Evolutionary conservation across 345 rosid genomes (phyloP).

Genomic region (Euclidium syriacum): DNA sequence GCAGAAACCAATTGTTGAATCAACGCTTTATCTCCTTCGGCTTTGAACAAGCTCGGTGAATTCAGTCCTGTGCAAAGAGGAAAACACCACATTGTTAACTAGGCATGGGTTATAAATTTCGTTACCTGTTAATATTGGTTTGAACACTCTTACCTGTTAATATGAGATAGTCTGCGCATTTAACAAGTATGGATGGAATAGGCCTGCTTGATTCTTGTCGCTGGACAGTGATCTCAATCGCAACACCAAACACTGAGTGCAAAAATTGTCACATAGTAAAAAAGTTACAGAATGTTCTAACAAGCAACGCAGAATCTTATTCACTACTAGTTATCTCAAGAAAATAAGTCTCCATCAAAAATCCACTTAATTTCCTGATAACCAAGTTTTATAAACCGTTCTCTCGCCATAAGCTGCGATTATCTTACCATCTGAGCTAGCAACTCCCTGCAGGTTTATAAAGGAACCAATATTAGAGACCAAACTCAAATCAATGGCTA

Average conservation of each 20-base stretch:
- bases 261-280: not conserved
- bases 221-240: constrained; percentile 69
- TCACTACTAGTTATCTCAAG: constrained; percentile 1
- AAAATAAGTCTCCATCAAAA: not conserved
- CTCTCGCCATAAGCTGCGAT: not conserved
- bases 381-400: not conserved
- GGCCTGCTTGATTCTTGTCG: constrained; percentile 62
- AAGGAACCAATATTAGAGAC: constrained; percentile 23
- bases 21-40: constrained; percentile 68
- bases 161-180: constrained; percentile 80
- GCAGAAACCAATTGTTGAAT: constrained; percentile 72
- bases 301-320: constrained; percentile 1
- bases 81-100: not conserved
- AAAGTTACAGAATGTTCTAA: constrained; percentile 1
- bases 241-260: constrained; percentile 79
- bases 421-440: constrained; percentile 85
- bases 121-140: not conserved
- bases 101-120: not conserved
- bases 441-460: constrained; percentile 75
- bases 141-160: constrained; percentile 52
- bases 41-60: constrained; percentile 63
- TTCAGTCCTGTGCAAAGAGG: constrained; percentile 53
- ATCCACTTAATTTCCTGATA: not conserved
- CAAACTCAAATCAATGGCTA: constrained; percentile 3
- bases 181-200: constrained; percentile 60